phyloP scores from a whole-genome alignment of 371 early-diverging fungal genomes.

The Capillidium heterosporum region DNA sequence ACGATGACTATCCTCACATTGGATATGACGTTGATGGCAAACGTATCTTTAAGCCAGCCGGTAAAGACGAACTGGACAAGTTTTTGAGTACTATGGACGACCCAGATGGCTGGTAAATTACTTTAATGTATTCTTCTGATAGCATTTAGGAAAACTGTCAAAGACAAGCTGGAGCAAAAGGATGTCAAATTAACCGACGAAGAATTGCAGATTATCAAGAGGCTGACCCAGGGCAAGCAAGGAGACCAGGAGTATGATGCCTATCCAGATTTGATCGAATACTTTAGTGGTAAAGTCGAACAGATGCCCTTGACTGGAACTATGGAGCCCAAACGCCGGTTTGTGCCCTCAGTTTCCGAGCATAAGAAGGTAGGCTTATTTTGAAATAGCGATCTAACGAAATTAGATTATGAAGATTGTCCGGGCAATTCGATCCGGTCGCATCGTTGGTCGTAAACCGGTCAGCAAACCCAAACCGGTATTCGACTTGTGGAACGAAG shows the following conservation, averaged over 20 bases:
- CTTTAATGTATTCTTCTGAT: not conserved
- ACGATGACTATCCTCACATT: slow-evolving; percentile 87
- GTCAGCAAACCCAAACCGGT: slow-evolving; percentile 29
- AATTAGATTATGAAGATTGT: slow-evolving; percentile 80
- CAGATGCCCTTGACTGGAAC: slow-evolving; percentile 59
- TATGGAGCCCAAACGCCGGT: slow-evolving; percentile 89
- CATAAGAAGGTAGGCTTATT: slow-evolving; percentile 33
- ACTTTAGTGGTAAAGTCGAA: slow-evolving; percentile 70
- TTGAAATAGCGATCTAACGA: slow-evolving; percentile 4
- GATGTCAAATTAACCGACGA: slow-evolving; percentile 65
- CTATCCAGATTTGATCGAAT: slow-evolving; percentile 75
- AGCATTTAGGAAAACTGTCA: slow-evolving; percentile 44
- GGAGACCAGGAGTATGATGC: slow-evolving; percentile 75
- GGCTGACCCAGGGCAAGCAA: slow-evolving; percentile 58
- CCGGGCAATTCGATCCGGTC: slow-evolving; percentile 77
- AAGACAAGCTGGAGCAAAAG: slow-evolving; percentile 59
- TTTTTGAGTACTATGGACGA: slow-evolving; percentile 85
- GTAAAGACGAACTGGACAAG: slow-evolving; percentile 75
- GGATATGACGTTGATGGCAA: slow-evolving; percentile 91
- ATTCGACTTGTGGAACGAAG: slow-evolving; percentile 79
- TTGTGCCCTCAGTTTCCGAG: slow-evolving; percentile 89
- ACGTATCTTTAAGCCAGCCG: slow-evolving; percentile 70
- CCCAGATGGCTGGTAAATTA: slow-evolving; percentile 61
- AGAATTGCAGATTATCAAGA: slow-evolving; percentile 80
- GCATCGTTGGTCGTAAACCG: slow-evolving; percentile 47